Percentiles rank a stretch among this genome's conserved stretches.
These are phyloP conservation scores for Naganishia friedmannii DNA, from an alignment of 768 basidiomycete species.

Conservation along the genomic window DNA sequence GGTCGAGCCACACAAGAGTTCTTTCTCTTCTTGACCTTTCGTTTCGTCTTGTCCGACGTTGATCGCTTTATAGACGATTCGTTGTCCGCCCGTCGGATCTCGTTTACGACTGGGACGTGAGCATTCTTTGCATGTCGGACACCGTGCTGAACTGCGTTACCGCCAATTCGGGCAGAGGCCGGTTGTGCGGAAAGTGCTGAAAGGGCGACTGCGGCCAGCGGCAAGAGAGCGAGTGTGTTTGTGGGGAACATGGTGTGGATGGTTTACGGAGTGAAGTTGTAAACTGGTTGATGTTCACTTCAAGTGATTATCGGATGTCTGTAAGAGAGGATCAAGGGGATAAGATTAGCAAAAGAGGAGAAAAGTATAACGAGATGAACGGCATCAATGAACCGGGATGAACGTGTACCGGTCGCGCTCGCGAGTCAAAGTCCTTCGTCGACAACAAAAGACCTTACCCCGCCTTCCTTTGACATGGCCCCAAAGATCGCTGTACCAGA, in stretches of 20 bases:
- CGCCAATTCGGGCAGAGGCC: constrained; percentile 20
- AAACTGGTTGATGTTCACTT: background rate
- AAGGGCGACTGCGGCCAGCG: constrained; percentile 35
- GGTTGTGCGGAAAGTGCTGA: constrained; percentile 14
- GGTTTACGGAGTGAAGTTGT: background rate
- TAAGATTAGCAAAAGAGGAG: background rate
- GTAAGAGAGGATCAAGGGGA: background rate
- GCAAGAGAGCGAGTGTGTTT: constrained; percentile 21
- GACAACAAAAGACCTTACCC: background rate
- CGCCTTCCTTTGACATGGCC: background rate
- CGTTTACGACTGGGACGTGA: constrained; percentile 27
- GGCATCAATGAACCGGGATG: background rate
- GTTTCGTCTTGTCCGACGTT: constrained; percentile 33
- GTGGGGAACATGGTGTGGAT: constrained; percentile 39
- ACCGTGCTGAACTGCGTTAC: constrained; percentile 13
- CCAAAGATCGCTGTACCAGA: background rate
- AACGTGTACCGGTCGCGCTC: background rate
- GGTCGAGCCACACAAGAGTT: constrained; percentile 32
- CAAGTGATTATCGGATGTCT: background rate
- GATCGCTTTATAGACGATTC: background rate
- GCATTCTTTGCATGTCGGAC: constrained; percentile 3
- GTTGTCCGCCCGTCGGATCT: constrained; percentile 23
- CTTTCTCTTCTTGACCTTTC: constrained; percentile 48
- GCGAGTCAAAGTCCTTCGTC: background rate
- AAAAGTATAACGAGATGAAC: background rate